Percentiles rank a stretch among this genome's conserved stretches.
Evolutionary conservation across 2,329 filamentous ascomycete species (phyloP).

Genomic region (Dactylellina haptotyla): DNA sequence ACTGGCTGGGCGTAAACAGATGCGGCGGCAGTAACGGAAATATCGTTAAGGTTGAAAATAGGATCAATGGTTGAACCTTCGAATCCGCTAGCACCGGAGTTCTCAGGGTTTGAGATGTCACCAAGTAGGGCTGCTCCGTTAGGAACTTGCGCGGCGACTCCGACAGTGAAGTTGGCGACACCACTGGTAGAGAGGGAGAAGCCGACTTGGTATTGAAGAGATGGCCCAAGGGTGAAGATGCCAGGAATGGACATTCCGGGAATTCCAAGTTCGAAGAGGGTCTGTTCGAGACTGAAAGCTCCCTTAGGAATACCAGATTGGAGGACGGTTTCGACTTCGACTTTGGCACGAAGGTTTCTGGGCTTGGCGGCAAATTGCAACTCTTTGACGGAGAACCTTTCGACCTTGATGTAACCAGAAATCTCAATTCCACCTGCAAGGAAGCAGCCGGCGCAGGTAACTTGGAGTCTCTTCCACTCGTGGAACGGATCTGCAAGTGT

Average conservation of each 20-base stretch:
- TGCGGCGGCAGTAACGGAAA: slow-evolving; percentile 55
- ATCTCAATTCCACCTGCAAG: slow-evolving; percentile 53
- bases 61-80: slow-evolving; percentile 55
- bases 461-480: slow-evolving; percentile 16
- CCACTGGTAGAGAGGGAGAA: slow-evolving; percentile 6
- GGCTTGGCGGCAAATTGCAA: slow-evolving; percentile 46
- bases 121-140: slow-evolving; percentile 19
- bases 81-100: slow-evolving; percentile 58
- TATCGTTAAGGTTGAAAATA: slow-evolving; percentile 57
- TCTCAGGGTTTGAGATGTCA: slow-evolving; percentile 56
- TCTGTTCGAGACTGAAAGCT: slow-evolving; percentile 26
- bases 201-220: slow-evolving; percentile 54
- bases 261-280: slow-evolving; percentile 49
- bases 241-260: slow-evolving; percentile 52
- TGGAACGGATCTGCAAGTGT: slow-evolving; percentile 33
- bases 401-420: slow-evolving; percentile 53
- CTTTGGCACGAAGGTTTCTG: slow-evolving; percentile 40
- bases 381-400: slow-evolving; percentile 47
- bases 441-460: slow-evolving; percentile 55
- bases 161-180: slow-evolving; percentile 32
- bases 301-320: slow-evolving; percentile 16
- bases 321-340: slow-evolving; percentile 40
- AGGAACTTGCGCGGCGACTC: slow-evolving; percentile 19
- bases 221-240: slow-evolving; percentile 55
- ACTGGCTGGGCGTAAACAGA: slow-evolving; percentile 56